These are phyloP conservation scores for Curvularia sp. DNA, from an alignment of 2,329 filamentous ascomycete species.

Conservation along the genomic window DNA sequence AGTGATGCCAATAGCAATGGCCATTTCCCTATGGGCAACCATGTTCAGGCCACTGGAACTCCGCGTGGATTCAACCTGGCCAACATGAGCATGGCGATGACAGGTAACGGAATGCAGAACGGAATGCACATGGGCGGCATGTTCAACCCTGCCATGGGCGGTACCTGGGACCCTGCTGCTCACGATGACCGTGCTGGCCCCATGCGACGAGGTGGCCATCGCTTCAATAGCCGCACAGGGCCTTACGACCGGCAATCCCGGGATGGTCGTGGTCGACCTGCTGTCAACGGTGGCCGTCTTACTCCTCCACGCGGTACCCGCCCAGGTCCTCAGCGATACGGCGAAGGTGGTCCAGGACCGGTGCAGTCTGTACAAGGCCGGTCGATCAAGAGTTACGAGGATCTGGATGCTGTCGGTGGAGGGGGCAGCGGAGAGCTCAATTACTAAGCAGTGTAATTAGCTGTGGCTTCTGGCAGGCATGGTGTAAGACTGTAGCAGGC, in stretches of 20 bases:
- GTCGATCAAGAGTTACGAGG: conserved; percentile 95
- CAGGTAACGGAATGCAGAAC: conserved; percentile 57
- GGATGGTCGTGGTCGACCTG: conserved; percentile 55
- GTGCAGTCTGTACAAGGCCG: conserved; percentile 91
- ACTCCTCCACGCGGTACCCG: conserved; percentile 59
- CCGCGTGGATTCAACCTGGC: conserved; percentile 90
- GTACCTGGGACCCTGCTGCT: conserved; percentile 64
- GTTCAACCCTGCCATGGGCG: conserved; percentile 57
- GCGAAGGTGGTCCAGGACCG: conserved; percentile 79
- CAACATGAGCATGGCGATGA: conserved; percentile 69
- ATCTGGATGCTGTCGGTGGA: conserved; percentile 77
- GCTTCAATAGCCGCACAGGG: conserved; percentile 50
- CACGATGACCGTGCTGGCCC: conserved; percentile 52
- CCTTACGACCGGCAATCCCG: conserved; percentile 52
- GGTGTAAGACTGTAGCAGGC: conserved; percentile 20
- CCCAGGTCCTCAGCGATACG: conserved; percentile 68
- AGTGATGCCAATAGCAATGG: conserved; percentile 96
- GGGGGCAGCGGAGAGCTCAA: conserved; percentile 82
- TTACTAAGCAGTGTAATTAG: conserved; percentile 63
- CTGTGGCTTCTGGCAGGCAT: conserved; percentile 7
- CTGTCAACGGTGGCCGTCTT: conserved; percentile 56
- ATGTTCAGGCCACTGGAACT: conserved; percentile 75
- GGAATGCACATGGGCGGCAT: conserved; percentile 50
- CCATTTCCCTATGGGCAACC: conserved; percentile 84
- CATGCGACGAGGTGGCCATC: conserved; percentile 51